phyloP scores from a whole-genome alignment of 2,329 filamentous ascomycete genomes.

The Rhynchosporium agropyri region DNA sequence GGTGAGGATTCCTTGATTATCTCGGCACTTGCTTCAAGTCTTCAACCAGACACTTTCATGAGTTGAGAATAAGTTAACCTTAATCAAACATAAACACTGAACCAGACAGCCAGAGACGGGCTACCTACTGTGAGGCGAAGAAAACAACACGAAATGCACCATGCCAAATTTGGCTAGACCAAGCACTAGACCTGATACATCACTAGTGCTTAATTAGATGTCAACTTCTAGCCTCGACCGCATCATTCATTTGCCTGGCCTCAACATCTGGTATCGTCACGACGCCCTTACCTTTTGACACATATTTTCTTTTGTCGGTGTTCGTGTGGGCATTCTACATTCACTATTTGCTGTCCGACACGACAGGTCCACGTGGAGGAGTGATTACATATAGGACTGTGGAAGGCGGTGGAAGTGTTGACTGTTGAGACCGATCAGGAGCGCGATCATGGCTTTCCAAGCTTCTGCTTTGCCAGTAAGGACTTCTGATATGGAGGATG shows the following conservation, averaged over 20 bases:
- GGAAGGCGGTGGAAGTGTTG: slow-evolving; percentile 16
- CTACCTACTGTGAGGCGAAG: not conserved
- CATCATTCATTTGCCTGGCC: slow-evolving; percentile 18
- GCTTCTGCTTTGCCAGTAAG: slow-evolving; percentile 37
- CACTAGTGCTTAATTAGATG: not conserved
- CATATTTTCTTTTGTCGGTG: slow-evolving; percentile 7
- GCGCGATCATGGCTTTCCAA: slow-evolving; percentile 36
- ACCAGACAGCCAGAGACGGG: not conserved
- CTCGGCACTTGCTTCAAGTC: not conserved
- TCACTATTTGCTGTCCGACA: slow-evolving; percentile 13
- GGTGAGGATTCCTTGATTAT: not conserved
- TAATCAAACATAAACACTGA: slow-evolving; percentile 1
- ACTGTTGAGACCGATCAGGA: not conserved
- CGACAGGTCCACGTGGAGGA: slow-evolving; percentile 6
- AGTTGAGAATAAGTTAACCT: slow-evolving; percentile 6
- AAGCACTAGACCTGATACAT: not conserved
- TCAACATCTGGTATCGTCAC: slow-evolving; percentile 18
- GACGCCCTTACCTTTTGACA: not conserved
- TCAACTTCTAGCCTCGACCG: slow-evolving; percentile 18
- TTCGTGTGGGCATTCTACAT: slow-evolving; percentile 1
- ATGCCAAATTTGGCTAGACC: not conserved
- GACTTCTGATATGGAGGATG: not conserved
- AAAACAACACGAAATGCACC: not conserved
- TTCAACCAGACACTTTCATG: not conserved
- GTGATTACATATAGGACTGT: slow-evolving; percentile 4